phyloP scores from a whole-genome alignment of 805 yeast species.

The Wickerhamomyces bovis region DNA sequence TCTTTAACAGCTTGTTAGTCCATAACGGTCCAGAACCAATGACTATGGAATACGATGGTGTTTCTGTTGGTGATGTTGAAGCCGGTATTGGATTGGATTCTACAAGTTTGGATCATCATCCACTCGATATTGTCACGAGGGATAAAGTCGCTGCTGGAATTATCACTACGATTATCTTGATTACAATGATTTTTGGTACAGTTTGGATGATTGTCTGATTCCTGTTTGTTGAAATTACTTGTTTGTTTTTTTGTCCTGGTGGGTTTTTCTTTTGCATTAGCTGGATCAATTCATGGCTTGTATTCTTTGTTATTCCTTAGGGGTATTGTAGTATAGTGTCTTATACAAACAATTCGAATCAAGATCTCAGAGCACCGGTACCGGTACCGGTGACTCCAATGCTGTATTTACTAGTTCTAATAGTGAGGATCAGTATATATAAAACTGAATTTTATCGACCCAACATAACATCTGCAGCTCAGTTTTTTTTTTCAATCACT shows the following conservation, averaged over 20 bases:
- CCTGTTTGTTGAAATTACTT: no score
- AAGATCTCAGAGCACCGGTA: no score
- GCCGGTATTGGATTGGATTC: slow-evolving; percentile 40
- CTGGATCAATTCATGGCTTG: no score
- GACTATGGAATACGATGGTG: slow-evolving; percentile 43
- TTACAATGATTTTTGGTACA: slow-evolving; percentile 53
- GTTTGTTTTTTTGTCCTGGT: no score
- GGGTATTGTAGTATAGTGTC: neutral
- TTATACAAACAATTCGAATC: no score
- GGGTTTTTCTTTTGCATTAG: no score
- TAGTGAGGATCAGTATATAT: no score
- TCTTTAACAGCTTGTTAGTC: slow-evolving; percentile 42
- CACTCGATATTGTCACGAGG: slow-evolving; percentile 42
- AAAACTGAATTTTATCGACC: no score
- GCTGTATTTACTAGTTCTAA: no score
- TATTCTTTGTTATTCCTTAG: no score
- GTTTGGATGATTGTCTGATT: slow-evolving; percentile 65
- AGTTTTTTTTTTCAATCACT: neutral
- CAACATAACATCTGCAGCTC: neutral
- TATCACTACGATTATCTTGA: slow-evolving; percentile 66
- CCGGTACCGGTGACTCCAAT: no score
- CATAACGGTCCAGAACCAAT: slow-evolving; percentile 43
- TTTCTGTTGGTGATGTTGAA: slow-evolving; percentile 45
- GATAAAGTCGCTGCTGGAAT: slow-evolving; percentile 88
- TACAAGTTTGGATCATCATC: slow-evolving; percentile 28